Base-by-base conservation (phyloP, 805 yeast species). In the Candida vartiovaarae region DNA sequence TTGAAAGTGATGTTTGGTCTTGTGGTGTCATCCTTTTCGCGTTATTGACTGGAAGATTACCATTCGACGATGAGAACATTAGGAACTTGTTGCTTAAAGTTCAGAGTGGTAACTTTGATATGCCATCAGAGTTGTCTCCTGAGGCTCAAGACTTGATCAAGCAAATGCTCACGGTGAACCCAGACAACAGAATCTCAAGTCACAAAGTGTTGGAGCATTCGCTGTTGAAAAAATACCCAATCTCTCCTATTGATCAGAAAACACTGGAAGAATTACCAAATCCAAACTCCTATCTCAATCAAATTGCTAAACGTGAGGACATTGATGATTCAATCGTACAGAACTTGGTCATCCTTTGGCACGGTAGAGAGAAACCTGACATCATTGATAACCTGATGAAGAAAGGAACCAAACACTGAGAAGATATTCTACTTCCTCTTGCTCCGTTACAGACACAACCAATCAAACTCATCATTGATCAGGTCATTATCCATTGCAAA, bases 1-100 rank as follows among this genome's bases (percentile, higher is more conserved):
- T 95, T 29, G 96, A 96, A 35, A 82, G 95, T 30, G 99, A 93
- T 64, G 90, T 93, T 43, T 93, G 99, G 99, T 90, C 96, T 6
- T 90, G 97, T 67, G 98, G 99, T 56, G 87, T 93, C 48, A 93
- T 93, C 43, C 69, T 93, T 43, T 93, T 87, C 68, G 99, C 99
- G 0, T 68, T 93, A 39, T 72, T 93, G 37, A 90, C 98, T 0
- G 99, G 98, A 34, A 91, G 93, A 62, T 69, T 93, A 46, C 99
- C 99, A 2, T 93, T 93, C 61, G 99, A 93, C 64, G 97, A 93
- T 65, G 97, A 91, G 52, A 89, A 89, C 62, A 89, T 93, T 51
- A 76, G 98, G 55, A 82, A 84, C 56, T 69, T 93, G 50, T 71
- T 93, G 40, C 68, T 88, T 53, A 93, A 93, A 61, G 99, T 93